Percentiles rank a stretch among this genome's conserved stretches.
Evolutionary conservation across 495 filamentous ascomycete species (phyloP).

Genomic region (Neurospora sp.): DNA sequence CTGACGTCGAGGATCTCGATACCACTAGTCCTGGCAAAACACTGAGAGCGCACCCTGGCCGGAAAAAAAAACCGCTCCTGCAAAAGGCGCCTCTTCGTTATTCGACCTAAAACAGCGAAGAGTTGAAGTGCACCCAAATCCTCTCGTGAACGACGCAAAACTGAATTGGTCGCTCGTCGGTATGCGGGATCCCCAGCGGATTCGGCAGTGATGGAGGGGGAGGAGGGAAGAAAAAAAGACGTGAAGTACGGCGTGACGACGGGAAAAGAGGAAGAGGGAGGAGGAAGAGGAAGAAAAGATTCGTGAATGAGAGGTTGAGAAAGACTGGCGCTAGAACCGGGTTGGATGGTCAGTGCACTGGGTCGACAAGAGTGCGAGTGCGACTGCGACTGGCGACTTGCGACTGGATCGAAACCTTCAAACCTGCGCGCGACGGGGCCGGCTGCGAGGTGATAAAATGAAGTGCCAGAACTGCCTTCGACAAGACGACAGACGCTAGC

Average conservation of each 20-base stretch:
- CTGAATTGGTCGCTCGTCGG: slow-evolving; percentile 30
- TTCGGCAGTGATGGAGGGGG: slow-evolving; percentile 11
- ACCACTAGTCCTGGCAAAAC: slow-evolving; percentile 1
- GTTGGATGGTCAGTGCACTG: slow-evolving; percentile 6
- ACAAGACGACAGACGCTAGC: background rate
- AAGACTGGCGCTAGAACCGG: slow-evolving; percentile 5
- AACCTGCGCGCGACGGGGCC: background rate
- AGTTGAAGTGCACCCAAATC: slow-evolving; percentile 18
- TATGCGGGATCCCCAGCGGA: slow-evolving; percentile 18
- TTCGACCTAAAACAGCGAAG: slow-evolving; percentile 14
- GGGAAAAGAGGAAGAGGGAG: slow-evolving; percentile 14
- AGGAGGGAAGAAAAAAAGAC: slow-evolving; percentile 8
- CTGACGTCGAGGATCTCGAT: background rate
- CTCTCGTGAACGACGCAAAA: slow-evolving; percentile 29
- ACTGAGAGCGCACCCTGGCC: slow-evolving; percentile 11
- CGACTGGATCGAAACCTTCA: background rate
- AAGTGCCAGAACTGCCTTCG: background rate
- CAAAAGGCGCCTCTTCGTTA: slow-evolving; percentile 3
- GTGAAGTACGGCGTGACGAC: slow-evolving; percentile 9
- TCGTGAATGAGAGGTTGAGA: slow-evolving; percentile 12
- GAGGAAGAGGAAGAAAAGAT: slow-evolving; percentile 13
- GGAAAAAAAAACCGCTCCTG: slow-evolving; percentile 11
- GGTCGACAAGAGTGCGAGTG: slow-evolving; percentile 5
- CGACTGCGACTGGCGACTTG: background rate
- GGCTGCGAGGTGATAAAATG: background rate